Evolutionary conservation across 2,329 filamentous ascomycete species (phyloP), one percentile per base, ranked within the genome.

Genomic region (Aspergillus ustus): DNA sequence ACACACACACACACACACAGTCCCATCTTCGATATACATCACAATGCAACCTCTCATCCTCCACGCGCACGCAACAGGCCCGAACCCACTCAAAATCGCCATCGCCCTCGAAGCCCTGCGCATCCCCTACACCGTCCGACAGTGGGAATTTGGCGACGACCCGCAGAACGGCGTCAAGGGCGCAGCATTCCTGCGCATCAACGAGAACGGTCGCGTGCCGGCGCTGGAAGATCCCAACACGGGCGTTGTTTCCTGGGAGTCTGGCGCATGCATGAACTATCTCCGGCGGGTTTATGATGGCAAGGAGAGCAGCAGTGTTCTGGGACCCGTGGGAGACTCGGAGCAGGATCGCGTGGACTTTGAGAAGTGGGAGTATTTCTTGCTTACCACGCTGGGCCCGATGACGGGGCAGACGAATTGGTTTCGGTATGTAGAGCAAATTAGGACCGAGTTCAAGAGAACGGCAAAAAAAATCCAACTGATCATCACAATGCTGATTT

Each of bases 311-410:
- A 40, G 15, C 34, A 40, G 15, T 11, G 11, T 40, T 28, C 69
- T 81, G 8, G 76, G 76, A 5, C 78, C 78, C 0, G 52, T 67
- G 2, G 74, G 73, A 0, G 44, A 52, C 9, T 66, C 66, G 5
- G 69, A 63, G 45, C 79, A 81, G 60, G 78, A 78, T 20, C 57
- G 67, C 3, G 78, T 81, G 0, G 78, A 81, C 61, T 79, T 80
- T 45, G 79, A 82, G 49, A 81, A 81, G 62, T 82, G 80, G 80
- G 76, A 76, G 53, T 79, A 77, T 62, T 80, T 82, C 61, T 66
- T 81, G 22, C 61, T 81, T 20, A 74, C 73, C 0, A 79, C 75
- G 0, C 62, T 81, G 49, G 79, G 75, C 0, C 80, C 80, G 0
- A 80, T 81, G 77, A 76, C 70, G 54, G 78, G 76, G 22, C 73